Evolutionary conservation across 2,329 filamentous ascomycete genomes (phyloP).

Genomic region (Cercospora brassicicola): DNA sequence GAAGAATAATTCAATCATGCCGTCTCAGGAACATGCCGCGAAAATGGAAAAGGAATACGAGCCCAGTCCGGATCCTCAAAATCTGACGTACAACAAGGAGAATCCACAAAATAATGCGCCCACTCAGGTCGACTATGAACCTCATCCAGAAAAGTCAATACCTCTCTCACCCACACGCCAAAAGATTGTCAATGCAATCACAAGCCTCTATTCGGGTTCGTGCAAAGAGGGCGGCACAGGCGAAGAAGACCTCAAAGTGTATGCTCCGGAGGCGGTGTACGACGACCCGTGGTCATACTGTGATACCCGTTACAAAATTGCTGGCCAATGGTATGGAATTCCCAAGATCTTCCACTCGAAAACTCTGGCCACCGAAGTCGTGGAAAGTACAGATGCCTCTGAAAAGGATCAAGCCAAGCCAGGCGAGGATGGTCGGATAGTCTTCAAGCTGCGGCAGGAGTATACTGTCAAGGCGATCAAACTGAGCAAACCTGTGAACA

Average conservation of each 20-base stretch:
- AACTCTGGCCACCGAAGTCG: constrained; percentile 21
- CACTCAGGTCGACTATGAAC: constrained; percentile 46
- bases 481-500: constrained; percentile 43
- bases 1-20: background rate
- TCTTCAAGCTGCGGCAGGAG: constrained; percentile 53
- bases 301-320: constrained; percentile 53
- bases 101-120: constrained; percentile 29
- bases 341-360: constrained; percentile 22
- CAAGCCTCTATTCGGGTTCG: constrained; percentile 47
- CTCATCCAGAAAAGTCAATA: constrained; percentile 42
- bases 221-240: constrained; percentile 5
- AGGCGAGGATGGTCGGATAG: constrained; percentile 44
- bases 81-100: constrained; percentile 34
- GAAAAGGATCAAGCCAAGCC: background rate
- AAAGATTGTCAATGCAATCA: constrained; percentile 47
- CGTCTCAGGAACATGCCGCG: constrained; percentile 2
- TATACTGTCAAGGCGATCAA: constrained; percentile 47
- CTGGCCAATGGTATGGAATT: constrained; percentile 52
- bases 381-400: background rate
- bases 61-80: constrained; percentile 30
- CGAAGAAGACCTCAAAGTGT: constrained; percentile 53
- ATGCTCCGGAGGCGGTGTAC: constrained; percentile 49
- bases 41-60: constrained; percentile 2
- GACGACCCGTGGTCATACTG: constrained; percentile 52
- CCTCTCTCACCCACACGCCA: constrained; percentile 40